phyloP scores from a whole-genome alignment of 2,329 filamentous ascomycete species.

The Aspergillus sp. region DNA sequence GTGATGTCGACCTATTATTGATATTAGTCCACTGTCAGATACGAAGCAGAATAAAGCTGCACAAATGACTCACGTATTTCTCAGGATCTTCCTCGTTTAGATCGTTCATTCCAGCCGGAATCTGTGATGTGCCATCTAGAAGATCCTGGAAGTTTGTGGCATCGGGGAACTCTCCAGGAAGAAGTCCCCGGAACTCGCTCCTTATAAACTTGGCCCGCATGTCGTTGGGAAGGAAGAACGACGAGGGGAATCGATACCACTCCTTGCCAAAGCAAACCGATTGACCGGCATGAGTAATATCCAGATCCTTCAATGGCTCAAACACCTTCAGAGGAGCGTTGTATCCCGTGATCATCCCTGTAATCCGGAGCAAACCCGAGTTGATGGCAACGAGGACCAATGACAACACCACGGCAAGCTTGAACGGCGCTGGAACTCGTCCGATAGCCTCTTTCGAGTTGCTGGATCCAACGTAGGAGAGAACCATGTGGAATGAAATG shows the following conservation, averaged over 20 bases:
- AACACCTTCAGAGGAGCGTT: slow-evolving; percentile 70
- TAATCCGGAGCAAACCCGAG: slow-evolving; percentile 65
- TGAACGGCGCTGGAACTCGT: slow-evolving; percentile 70
- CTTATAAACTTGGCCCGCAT: slow-evolving; percentile 86
- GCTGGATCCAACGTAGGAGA: slow-evolving; percentile 68
- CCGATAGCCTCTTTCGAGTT: slow-evolving; percentile 63
- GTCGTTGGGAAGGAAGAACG: slow-evolving; percentile 79
- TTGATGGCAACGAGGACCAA: slow-evolving; percentile 61
- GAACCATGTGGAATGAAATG: slow-evolving; percentile 73
- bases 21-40: slow-evolving; percentile 5
- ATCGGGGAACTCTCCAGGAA: slow-evolving; percentile 87
- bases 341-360: slow-evolving; percentile 77
- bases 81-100: slow-evolving; percentile 77
- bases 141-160: slow-evolving; percentile 64
- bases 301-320: slow-evolving; percentile 42
- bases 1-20: slow-evolving; percentile 57
- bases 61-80: slow-evolving; percentile 65
- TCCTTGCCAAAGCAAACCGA: slow-evolving; percentile 89
- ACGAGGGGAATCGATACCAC: slow-evolving; percentile 96
- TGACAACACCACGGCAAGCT: slow-evolving; percentile 58
- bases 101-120: slow-evolving; percentile 84
- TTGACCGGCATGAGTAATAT: slow-evolving; percentile 57
- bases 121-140: slow-evolving; percentile 78
- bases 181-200: slow-evolving; percentile 80
- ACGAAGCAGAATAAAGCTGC: neutral